phyloP scores from a whole-genome alignment of 768 basidiomycete genomes.

The Mycena pura region DNA sequence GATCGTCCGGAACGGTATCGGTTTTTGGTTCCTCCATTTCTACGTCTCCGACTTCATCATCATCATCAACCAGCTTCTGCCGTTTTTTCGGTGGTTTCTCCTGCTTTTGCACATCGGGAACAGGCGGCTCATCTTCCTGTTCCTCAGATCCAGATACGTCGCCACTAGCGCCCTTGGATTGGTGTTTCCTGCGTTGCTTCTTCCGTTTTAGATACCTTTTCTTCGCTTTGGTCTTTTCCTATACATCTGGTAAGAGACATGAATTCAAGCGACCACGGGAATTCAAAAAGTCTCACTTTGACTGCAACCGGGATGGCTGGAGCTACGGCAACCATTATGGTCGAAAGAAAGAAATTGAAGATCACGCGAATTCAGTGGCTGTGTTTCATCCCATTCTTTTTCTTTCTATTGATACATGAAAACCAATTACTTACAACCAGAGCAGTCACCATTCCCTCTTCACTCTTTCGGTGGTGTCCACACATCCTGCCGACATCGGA shows the following conservation, averaged over 20 bases:
- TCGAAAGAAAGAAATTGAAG: not conserved
- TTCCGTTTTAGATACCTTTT: slow-evolving; percentile 77
- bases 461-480: too few species aligned
- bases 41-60: slow-evolving; percentile 30
- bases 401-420: too few species aligned
- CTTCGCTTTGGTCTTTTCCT: slow-evolving; percentile 76
- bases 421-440: too few species aligned
- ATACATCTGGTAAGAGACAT: slow-evolving; percentile 29
- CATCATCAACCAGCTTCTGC: slow-evolving; percentile 41
- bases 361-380: not conserved
- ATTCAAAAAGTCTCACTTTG: not conserved
- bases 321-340: slow-evolving; percentile 4
- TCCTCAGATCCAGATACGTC: slow-evolving; percentile 33
- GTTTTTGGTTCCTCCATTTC: slow-evolving; percentile 28
- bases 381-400: too few species aligned
- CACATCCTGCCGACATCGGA: too few species aligned
- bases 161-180: slow-evolving; percentile 26
- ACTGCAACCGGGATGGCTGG: not conserved
- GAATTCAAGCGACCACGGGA: not conserved
- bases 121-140: slow-evolving; percentile 29
- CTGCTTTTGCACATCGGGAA: slow-evolving; percentile 27
- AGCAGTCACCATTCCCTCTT: too few species aligned
- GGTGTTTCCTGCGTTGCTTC: slow-evolving; percentile 64
- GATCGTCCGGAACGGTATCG: slow-evolving; percentile 29
- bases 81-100: slow-evolving; percentile 51